Evolutionary conservation across 352 stramenopile species (phyloP).

Genomic region (Albugo laibachii): DNA sequence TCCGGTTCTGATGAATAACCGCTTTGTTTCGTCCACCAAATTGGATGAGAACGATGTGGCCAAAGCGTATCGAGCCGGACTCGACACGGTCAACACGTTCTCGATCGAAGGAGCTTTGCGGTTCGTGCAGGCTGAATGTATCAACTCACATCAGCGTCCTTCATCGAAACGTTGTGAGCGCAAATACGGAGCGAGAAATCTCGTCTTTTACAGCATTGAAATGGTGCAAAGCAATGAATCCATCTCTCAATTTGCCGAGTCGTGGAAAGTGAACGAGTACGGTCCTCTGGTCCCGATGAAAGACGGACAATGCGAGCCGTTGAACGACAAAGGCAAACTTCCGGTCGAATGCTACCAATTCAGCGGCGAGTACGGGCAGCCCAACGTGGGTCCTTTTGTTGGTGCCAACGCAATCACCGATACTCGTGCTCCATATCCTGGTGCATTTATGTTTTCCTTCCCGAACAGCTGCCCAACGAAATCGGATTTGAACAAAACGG

Average conservation of each 20-base stretch:
- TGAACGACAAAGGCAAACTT: constrained; percentile 2
- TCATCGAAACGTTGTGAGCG: neutral
- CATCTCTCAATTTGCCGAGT: constrained; percentile 1
- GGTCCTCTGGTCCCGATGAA: constrained; percentile 4
- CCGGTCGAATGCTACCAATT: constrained; percentile 9
- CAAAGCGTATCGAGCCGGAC: constrained; percentile 7
- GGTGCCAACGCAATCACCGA: constrained; percentile 13
- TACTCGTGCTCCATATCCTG: constrained; percentile 17
- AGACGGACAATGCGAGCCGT: constrained; percentile 6
- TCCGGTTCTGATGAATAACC: constrained; percentile 6
- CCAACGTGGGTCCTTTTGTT: constrained; percentile 7
- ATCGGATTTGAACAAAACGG: neutral
- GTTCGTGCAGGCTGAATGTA: constrained; percentile 13
- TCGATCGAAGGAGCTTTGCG: constrained; percentile 13
- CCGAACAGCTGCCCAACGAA: neutral
- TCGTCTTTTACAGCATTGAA: constrained; percentile 9
- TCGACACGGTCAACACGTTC: constrained; percentile 16
- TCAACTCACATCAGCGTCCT: constrained; percentile 7
- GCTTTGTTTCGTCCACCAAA: constrained; percentile 6
- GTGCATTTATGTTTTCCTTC: constrained; percentile 11
- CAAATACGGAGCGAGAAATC: constrained; percentile 7
- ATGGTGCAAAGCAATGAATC: constrained; percentile 5
- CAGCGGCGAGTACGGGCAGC: constrained; percentile 15
- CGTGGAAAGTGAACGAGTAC: constrained; percentile 1
- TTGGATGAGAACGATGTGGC: constrained; percentile 5